These are phyloP conservation scores for Pyrus pyrifolia DNA, from an alignment of 306 rosid species.

Conservation along the genomic window DNA sequence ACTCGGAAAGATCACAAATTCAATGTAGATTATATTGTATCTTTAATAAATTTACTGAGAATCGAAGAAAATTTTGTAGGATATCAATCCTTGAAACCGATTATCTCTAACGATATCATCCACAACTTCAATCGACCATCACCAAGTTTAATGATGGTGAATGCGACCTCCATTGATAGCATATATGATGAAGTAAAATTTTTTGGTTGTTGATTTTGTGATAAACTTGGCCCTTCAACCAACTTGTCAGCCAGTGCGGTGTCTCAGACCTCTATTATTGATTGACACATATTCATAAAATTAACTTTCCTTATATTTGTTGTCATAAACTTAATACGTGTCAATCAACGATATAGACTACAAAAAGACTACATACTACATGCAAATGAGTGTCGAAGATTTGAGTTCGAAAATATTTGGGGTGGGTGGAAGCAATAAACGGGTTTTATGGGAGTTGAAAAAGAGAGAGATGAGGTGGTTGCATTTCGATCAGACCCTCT, in stretches of 20 bases:
- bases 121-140: background rate
- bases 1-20: background rate
- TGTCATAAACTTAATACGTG: no score
- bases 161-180: background rate
- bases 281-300: no score
- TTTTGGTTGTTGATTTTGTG: background rate
- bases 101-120: background rate
- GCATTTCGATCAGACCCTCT: slow-evolving; percentile 44
- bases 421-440: slow-evolving; percentile 69
- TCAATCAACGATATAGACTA: no score
- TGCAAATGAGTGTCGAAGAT: no score
- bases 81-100: background rate
- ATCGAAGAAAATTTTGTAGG: background rate
- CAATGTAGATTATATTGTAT: background rate
- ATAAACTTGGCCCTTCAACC: background rate
- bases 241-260: background rate
- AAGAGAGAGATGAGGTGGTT: slow-evolving; percentile 51
- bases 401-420: no score
- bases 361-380: no score
- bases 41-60: background rate
- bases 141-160: background rate
- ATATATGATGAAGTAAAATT: background rate
- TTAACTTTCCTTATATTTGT: no score
- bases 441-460: slow-evolving; percentile 21
- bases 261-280: no score